phyloP scores from a whole-genome alignment of 495 filamentous ascomycete genomes.

The Patellaria atrata region DNA sequence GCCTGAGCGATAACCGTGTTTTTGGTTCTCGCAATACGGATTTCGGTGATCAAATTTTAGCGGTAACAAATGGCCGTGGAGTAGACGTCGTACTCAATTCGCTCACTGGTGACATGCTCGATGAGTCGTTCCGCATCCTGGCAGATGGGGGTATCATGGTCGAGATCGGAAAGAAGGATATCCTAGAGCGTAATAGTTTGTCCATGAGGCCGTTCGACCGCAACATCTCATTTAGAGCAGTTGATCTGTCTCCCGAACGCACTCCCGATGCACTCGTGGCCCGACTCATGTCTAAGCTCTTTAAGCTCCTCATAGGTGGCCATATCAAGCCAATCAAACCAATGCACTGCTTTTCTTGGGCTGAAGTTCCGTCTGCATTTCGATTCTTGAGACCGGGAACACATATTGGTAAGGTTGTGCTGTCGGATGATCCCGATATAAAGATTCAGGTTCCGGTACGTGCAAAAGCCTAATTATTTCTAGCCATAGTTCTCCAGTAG shows the following conservation, averaged over 20 bases:
- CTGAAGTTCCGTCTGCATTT: too few relatives aligned
- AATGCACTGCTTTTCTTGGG: too few relatives aligned
- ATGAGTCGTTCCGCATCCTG: not conserved
- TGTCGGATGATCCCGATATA: too few relatives aligned
- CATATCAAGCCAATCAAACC: too few relatives aligned
- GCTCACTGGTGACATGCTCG: slow-evolving; percentile 2
- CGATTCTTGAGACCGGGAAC: slow-evolving; percentile 5
- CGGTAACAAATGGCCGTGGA: slow-evolving; percentile 3
- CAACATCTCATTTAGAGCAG: slow-evolving; percentile 7
- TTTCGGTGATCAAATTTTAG: not conserved
- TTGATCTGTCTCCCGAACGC: not conserved
- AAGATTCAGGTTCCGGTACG: too few relatives aligned
- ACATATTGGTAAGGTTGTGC: slow-evolving; percentile 5
- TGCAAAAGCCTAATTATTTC: too few relatives aligned
- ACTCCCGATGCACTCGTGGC: not conserved
- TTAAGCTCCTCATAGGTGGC: too few relatives aligned
- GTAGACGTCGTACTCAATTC: slow-evolving; percentile 17
- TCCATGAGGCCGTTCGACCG: slow-evolving; percentile 6
- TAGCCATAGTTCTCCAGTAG: too few relatives aligned
- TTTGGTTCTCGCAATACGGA: slow-evolving; percentile 4
- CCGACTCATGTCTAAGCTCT: too few relatives aligned
- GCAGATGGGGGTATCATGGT: slow-evolving; percentile 9
- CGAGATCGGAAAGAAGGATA: slow-evolving; percentile 11
- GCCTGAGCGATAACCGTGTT: slow-evolving; percentile 5
- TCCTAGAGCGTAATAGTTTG: not conserved